Evolutionary conservation across 139 green algal genomes (phyloP), one percentile per base, ranked within the genome.

Genomic region (Coelastrella sp.): DNA sequence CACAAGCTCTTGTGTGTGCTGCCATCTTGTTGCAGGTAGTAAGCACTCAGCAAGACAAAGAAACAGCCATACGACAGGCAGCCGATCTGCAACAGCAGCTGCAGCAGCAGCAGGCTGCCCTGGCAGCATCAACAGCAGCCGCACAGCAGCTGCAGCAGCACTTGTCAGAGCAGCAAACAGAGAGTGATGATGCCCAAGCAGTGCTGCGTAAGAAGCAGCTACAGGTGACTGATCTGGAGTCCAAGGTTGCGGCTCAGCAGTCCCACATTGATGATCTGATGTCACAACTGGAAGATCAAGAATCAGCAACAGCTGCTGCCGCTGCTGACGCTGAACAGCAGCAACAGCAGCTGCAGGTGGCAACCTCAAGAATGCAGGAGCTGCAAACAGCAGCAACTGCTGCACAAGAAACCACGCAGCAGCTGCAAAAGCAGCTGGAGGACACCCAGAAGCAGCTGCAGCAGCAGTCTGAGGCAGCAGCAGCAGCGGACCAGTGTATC

Each of bases 61-160:
- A 88, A 27, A 57, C 24, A 61, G 68, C 84, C 27, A 73, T 49
- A 14, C 24, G 70, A 72, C 66, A 88, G 61, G 25, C 61, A 17
- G 49, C 84, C 58, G 17, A 56, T 9, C 65, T 88, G 65, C 82
- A 88, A 49, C 82, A 88, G 82, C 82, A 88, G 82, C 82, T 87
- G 19, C 17, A 78, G 24, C 22, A 87, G 61, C 82, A 61, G 80
- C 80, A 84, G 78, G 63, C 59, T 15, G 81, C 60, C 6, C 24
- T 78, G 35, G 81, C 60, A 24, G 81, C 81, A 14, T 58, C 81
- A 25, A 87, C 81, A 61, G 24, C 63, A 19, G 63, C 25, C 49
- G 20, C 7, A 8, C 19, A 79, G 82, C 35, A 81, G 68, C 66
- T 88, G 20, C 84, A 88, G 83, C 66, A 88, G 83, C 66, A 88